Base-by-base conservation (phyloP, 495 filamentous ascomycete genomes). In the Pyrenopolyporus hunteri region DNA sequence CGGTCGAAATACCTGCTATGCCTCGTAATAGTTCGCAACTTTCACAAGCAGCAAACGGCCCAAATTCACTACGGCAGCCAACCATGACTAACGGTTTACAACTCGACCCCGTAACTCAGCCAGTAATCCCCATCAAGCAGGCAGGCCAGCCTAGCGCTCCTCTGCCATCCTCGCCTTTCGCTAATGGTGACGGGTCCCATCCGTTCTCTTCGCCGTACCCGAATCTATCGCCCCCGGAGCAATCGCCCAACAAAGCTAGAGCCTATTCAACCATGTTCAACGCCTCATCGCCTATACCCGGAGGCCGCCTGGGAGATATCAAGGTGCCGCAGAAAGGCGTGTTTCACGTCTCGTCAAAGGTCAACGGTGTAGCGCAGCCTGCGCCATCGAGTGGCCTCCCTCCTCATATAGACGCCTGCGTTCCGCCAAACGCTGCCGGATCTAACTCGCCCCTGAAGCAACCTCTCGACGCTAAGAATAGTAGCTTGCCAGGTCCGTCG, bases 121-220 rank as follows among this genome's bases (percentile, higher is more conserved):
- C 43, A 6, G 10, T 59, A 17, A 58, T 67, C 32, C 67, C 70
- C 9, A 23, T 69, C 17, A 73, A 70, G 57, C 65, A 55, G 36
- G 40, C 59, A 47, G 54, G 59, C 11, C 70, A 64, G 36, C 55
- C 49, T 2, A 58, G 51, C 37, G 47, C 49, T 14, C 61, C 57
- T 19, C 55, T 40, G 9, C 67, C 61, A 4, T 53, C 68, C 16
- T 72, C 63, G 22, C 69, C 69, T 4, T 59, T 67, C 45, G 32
- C 66, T 26, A 69, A 67, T 11, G 59, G 66, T 6, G 69, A 71
- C 20, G 66, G 66, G 33, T 43, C 23, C 47, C 44, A 80, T 39
- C 70, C 75, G 16, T 79, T 78, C 60, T 77, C 76, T 25, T 78
- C 76, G 2, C 72, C 74, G 40, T 75, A 78, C 46, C 77, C 78